Evolutionary conservation across 192 early-diverging fungal species (phyloP).

Genomic region (Cladochytrium replicatum): DNA sequence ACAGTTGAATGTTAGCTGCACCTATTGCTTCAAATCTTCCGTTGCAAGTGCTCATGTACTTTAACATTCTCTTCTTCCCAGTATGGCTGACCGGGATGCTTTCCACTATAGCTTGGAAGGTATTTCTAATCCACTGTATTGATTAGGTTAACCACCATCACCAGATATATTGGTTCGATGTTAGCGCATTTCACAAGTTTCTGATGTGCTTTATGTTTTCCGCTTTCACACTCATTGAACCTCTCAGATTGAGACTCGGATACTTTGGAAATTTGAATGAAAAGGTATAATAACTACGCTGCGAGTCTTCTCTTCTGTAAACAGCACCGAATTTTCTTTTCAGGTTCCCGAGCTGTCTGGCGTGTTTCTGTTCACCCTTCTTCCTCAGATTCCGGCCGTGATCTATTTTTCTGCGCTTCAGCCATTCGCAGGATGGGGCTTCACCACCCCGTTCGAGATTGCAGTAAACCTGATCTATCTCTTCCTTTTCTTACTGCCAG

Average conservation of each 20-base stretch:
- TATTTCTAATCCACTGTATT: neutral
- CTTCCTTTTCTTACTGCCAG: slow-evolving; percentile 15
- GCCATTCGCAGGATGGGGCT: slow-evolving; percentile 8
- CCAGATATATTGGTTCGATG: slow-evolving; percentile 13
- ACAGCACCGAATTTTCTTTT: no score
- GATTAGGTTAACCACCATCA: neutral
- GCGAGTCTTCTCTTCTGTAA: neutral
- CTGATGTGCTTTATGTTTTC: slow-evolving; percentile 16
- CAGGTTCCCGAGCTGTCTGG: slow-evolving; percentile 33
- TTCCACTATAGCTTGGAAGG: slow-evolving; percentile 18
- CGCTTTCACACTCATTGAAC: slow-evolving; percentile 21
- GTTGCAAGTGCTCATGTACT: slow-evolving; percentile 25
- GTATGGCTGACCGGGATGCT: slow-evolving; percentile 21
- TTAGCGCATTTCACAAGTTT: slow-evolving; percentile 11
- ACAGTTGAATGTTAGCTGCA: no score
- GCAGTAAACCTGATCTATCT: slow-evolving; percentile 22
- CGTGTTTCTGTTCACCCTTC: slow-evolving; percentile 23
- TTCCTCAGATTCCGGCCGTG: slow-evolving; percentile 23
- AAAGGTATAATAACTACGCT: slow-evolving; percentile 14
- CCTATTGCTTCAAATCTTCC: slow-evolving; percentile 23
- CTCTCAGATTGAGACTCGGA: slow-evolving; percentile 24
- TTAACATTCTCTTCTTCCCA: slow-evolving; percentile 26
- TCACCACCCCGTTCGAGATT: slow-evolving; percentile 17
- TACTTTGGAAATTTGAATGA: slow-evolving; percentile 30
- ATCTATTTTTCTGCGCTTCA: slow-evolving; percentile 23